phyloP scores from a whole-genome alignment of 805 yeast genomes.

The Wickerhamomyces bisporus region DNA sequence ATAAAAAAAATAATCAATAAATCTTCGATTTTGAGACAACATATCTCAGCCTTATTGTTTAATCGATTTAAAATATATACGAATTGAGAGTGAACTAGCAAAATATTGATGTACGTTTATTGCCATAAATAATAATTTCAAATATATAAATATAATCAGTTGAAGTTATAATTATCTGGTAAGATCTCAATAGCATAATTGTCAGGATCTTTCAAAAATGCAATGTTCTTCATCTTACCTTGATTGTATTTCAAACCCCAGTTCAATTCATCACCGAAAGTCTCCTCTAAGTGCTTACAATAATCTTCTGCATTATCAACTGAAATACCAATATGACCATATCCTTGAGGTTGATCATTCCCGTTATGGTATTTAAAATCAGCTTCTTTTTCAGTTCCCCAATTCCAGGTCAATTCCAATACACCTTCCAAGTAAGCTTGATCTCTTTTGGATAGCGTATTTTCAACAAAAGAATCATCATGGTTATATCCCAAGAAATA shows the following conservation, averaged over 20 bases:
- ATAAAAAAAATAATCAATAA: too few species aligned
- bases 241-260: conserved; percentile 57
- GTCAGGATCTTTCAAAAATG: conserved; percentile 84
- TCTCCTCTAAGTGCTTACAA: conserved; percentile 43
- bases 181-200: conserved; percentile 79
- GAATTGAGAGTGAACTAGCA: too few species aligned
- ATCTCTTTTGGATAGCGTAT: conserved; percentile 26
- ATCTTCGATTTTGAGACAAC: too few species aligned
- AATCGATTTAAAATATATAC: too few species aligned
- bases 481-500: conserved; percentile 79
- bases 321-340: conserved; percentile 78
- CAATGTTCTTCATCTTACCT: conserved; percentile 55
- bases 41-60: too few species aligned
- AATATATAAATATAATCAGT: too few species aligned
- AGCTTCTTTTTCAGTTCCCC: conserved; percentile 85
- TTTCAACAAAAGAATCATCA: conserved; percentile 37
- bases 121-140: not conserved
- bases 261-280: conserved; percentile 44
- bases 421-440: conserved; percentile 57
- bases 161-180: conserved; percentile 29
- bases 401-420: conserved; percentile 89
- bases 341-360: conserved; percentile 75
- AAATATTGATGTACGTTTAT: too few species aligned
- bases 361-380: conserved; percentile 79
- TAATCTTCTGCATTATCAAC: conserved; percentile 56